Evolutionary conservation across 192 early-diverging fungal species (phyloP).

Genomic region (Dispira simplex): DNA sequence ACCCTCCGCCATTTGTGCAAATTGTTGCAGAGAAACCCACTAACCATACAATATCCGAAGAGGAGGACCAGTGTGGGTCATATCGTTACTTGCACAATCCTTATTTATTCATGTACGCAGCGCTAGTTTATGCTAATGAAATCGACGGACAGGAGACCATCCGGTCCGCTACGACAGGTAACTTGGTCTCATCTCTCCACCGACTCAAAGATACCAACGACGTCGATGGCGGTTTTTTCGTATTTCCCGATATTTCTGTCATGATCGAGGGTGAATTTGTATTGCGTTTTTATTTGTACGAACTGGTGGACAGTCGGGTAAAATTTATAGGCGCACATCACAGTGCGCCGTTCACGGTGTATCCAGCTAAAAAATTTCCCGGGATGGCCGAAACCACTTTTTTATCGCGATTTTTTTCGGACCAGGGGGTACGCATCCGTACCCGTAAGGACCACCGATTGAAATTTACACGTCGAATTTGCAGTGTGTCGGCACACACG

Average conservation of each 20-base stretch:
- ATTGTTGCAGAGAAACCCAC: too few relatives aligned
- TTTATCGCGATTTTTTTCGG: slow-evolving; percentile 52
- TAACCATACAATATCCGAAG: too few relatives aligned
- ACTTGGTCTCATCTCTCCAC: slow-evolving; percentile 43
- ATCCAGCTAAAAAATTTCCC: slow-evolving; percentile 58
- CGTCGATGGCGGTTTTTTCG: neutral
- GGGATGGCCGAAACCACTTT: slow-evolving; percentile 65
- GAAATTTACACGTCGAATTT: neutral
- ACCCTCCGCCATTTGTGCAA: too few relatives aligned
- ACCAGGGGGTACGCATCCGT: slow-evolving; percentile 62
- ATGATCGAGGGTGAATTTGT: slow-evolving; percentile 22
- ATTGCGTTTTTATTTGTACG: slow-evolving; percentile 46
- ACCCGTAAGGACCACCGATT: slow-evolving; percentile 18
- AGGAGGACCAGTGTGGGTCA: too few relatives aligned
- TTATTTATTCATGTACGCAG: slow-evolving; percentile 25
- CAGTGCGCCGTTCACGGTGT: slow-evolving; percentile 49
- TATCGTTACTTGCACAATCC: slow-evolving; percentile 30
- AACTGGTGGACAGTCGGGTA: slow-evolving; percentile 18
- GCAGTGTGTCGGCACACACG: neutral
- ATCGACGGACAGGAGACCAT: slow-evolving; percentile 16
- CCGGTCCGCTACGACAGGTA: slow-evolving; percentile 43
- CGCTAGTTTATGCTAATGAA: slow-evolving; percentile 23
- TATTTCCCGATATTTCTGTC: neutral
- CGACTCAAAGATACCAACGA: slow-evolving; percentile 39
- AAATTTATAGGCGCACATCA: slow-evolving; percentile 12